These are phyloP conservation scores for Cunninghamia lanceolata DNA, from an alignment of 75 land plant species.

Conservation along the genomic window DNA sequence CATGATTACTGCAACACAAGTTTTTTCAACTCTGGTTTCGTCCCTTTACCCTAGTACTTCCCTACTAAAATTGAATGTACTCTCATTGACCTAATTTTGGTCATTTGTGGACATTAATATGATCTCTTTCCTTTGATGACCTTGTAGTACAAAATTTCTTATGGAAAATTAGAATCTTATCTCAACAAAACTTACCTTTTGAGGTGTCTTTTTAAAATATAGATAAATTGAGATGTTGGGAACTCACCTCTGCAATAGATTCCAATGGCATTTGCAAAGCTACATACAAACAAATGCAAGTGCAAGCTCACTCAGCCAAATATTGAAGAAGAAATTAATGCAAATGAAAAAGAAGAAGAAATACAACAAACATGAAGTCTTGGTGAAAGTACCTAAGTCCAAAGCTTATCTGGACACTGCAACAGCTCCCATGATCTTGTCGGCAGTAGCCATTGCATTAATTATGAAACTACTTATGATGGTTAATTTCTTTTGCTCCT, in stretches of 20 bases:
- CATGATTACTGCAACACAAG: too few species aligned
- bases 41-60: too few species aligned
- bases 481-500: slow-evolving; percentile 26
- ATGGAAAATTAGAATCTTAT: too few species aligned
- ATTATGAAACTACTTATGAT: slow-evolving; percentile 75
- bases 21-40: too few species aligned
- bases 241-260: neutral
- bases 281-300: slow-evolving; percentile 4
- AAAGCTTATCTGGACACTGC: slow-evolving; percentile 52
- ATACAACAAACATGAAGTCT: slow-evolving; percentile 24
- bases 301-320: slow-evolving; percentile 6
- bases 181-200: neutral
- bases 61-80: too few species aligned
- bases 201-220: too few species aligned
- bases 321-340: slow-evolving; percentile 10
- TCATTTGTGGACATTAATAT: too few species aligned
- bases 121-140: too few species aligned
- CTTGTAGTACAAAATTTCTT: neutral
- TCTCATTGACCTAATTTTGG: too few species aligned
- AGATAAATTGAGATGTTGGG: neutral
- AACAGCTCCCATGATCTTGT: slow-evolving; percentile 47
- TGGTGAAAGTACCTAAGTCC: slow-evolving; percentile 50
- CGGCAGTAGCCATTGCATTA: slow-evolving; percentile 49
- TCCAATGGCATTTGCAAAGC: neutral
- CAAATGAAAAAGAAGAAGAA: slow-evolving; percentile 24